These are phyloP conservation scores for Plasmodium relictum DNA, from an alignment of 169 alveolate genomes.

Conservation along the genomic window DNA sequence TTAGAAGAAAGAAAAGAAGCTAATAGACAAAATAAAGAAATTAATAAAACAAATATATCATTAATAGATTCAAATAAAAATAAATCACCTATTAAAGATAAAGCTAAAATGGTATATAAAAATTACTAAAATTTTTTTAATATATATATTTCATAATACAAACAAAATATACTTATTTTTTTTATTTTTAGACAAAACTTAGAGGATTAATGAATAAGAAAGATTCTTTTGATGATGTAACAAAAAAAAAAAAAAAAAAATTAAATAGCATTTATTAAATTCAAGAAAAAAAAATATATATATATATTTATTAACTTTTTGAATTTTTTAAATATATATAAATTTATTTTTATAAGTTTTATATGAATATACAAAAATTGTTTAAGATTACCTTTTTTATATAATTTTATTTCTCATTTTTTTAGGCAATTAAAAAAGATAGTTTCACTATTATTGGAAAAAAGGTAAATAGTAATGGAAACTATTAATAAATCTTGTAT, in stretches of 20 bases:
- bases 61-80: background rate
- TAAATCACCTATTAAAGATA: background rate
- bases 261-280: background rate
- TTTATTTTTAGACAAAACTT: slow-evolving; percentile 38
- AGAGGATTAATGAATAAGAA: slow-evolving; percentile 9
- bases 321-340: too few species aligned
- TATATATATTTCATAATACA: background rate
- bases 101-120: background rate
- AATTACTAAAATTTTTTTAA: background rate
- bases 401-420: background rate
- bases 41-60: background rate
- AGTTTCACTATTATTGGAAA: slow-evolving; percentile 38
- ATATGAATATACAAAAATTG: too few species aligned
- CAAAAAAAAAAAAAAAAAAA: background rate
- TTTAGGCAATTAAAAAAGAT: slow-evolving; percentile 29
- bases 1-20: background rate
- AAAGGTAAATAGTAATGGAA: slow-evolving; percentile 26
- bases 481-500: background rate
- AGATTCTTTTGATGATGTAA: slow-evolving; percentile 30
- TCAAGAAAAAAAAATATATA: too few species aligned
- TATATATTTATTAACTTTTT: too few species aligned
- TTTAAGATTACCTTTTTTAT: too few species aligned
- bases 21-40: background rate
- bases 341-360: too few species aligned
- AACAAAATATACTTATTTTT: background rate